A percentile compares a stretch with the other conserved stretches of the same genome.
Evolutionary conservation across 192 early-diverging fungal genomes (phyloP).

Genomic region (Coemansia biformis): DNA sequence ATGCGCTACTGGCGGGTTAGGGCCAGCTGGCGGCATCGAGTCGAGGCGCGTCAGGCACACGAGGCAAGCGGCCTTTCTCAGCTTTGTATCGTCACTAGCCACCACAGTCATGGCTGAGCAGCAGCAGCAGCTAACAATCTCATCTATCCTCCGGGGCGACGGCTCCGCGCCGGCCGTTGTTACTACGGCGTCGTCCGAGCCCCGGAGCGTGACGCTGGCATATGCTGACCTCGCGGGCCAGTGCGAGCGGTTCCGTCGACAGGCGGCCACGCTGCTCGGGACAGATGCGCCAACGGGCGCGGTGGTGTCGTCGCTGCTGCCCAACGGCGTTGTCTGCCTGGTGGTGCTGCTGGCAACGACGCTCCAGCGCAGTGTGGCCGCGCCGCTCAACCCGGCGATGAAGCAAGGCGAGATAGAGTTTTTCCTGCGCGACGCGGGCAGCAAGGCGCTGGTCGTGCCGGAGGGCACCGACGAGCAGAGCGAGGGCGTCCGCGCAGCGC

Average conservation of each 20-base stretch:
- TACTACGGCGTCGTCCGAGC: slow-evolving; percentile 44
- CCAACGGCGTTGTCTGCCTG: slow-evolving; percentile 65
- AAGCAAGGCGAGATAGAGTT: slow-evolving; percentile 67
- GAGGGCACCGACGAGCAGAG: slow-evolving; percentile 47
- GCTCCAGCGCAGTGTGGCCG: slow-evolving; percentile 57
- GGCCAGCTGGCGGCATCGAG: too few species aligned
- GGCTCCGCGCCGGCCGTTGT: slow-evolving; percentile 26
- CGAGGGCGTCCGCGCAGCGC: slow-evolving; percentile 57
- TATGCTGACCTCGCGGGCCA: slow-evolving; percentile 43
- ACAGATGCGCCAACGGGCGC: slow-evolving; percentile 27
- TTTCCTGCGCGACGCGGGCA: slow-evolving; percentile 67
- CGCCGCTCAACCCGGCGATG: slow-evolving; percentile 68
- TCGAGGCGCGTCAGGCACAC: too few species aligned
- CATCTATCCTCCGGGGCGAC: slow-evolving; percentile 29
- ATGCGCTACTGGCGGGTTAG: too few species aligned
- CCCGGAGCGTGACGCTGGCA: slow-evolving; percentile 24
- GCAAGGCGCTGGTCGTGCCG: slow-evolving; percentile 60
- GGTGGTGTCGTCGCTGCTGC: slow-evolving; percentile 55
- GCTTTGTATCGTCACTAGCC: too few species aligned
- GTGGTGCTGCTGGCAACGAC: slow-evolving; percentile 63
- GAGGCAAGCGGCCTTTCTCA: too few species aligned
- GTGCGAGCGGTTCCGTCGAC: slow-evolving; percentile 37
- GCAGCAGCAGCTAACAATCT: slow-evolving; percentile 14
- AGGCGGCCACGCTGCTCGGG: slow-evolving; percentile 22
- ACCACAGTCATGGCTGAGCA: too few species aligned